Conservation (phyloP, 495 filamentous ascomycete species). For the Hypoxylon perforatum region DNA sequence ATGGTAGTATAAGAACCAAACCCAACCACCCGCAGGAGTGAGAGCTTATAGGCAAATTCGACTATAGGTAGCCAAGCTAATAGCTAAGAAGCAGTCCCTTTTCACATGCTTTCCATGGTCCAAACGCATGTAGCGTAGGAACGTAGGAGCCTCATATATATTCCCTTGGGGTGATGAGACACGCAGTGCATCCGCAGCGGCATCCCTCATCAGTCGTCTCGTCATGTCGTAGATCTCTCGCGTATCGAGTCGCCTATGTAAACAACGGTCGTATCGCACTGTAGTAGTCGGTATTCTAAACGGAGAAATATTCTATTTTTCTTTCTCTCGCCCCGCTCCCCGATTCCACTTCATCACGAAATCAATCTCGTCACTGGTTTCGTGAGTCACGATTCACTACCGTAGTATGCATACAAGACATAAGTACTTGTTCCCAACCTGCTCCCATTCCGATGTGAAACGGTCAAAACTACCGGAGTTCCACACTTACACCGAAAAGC, state of each 20-base stretch:
- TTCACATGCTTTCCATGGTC: constrained; percentile 3
- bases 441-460: background rate
- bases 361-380: constrained; percentile 18
- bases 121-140: background rate
- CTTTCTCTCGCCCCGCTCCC: background rate
- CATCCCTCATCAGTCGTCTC: constrained; percentile 34
- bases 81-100: background rate
- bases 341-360: constrained; percentile 2
- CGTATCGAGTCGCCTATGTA: background rate
- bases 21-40: constrained; percentile 22
- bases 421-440: background rate
- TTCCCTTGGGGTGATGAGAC: constrained; percentile 6
- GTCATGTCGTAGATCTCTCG: constrained; percentile 4
- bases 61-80: background rate
- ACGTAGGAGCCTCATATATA: constrained; percentile 16
- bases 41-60: background rate
- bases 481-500: constrained; percentile 43
- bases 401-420: background rate
- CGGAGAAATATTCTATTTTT: background rate
- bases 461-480: constrained; percentile 31
- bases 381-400: background rate
- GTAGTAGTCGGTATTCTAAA: background rate
- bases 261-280: background rate
- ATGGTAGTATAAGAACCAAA: too few species aligned
- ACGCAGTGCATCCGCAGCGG: constrained; percentile 14